Percentiles rank a stretch among this genome's conserved stretches.
Evolutionary conservation across 192 early-diverging fungal genomes (phyloP).

Genomic region (Coemansia sp.): DNA sequence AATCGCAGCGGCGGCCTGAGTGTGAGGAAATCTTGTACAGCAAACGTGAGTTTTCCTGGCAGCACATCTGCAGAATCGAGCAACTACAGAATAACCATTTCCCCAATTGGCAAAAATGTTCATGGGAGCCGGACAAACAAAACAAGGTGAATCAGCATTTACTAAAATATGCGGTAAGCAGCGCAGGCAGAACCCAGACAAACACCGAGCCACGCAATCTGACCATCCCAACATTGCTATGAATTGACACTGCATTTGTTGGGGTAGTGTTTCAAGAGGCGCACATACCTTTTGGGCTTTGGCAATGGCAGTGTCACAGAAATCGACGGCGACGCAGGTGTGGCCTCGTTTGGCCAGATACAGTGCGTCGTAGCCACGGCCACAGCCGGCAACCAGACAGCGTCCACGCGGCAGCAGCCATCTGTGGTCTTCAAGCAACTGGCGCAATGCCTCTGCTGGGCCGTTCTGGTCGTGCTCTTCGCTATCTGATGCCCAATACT

Average conservation of each 20-base stretch:
- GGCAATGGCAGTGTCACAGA: conserved; percentile 61
- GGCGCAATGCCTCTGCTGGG: conserved; percentile 36
- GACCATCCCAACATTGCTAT: not conserved
- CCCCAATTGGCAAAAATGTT: not conserved
- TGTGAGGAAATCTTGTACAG: conserved; percentile 38
- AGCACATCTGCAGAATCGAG: conserved; percentile 16
- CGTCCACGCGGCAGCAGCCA: conserved; percentile 51
- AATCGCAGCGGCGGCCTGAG: conserved; percentile 31
- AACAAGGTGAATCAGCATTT: not conserved
- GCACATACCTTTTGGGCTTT: conserved; percentile 35
- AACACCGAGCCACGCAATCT: conserved; percentile 2
- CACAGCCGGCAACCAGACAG: conserved; percentile 48
- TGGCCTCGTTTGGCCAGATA: conserved; percentile 59
- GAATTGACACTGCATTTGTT: not conserved
- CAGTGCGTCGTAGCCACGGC: conserved; percentile 72
- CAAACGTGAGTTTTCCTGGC: conserved; percentile 30
- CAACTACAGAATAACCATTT: conserved; percentile 22
- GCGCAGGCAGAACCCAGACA: not conserved
- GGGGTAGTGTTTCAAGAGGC: not conserved
- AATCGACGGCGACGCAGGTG: conserved; percentile 63
- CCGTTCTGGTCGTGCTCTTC: conserved; percentile 18
- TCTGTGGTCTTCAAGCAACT: conserved; percentile 42
- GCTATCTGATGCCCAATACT: conserved; percentile 29
- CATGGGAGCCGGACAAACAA: not conserved
- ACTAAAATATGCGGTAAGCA: not conserved